A percentile compares a stretch with the other conserved stretches of the same genome.
Conservation (phyloP, 805 yeast species). For the Henningerozyma blattae region DNA sequence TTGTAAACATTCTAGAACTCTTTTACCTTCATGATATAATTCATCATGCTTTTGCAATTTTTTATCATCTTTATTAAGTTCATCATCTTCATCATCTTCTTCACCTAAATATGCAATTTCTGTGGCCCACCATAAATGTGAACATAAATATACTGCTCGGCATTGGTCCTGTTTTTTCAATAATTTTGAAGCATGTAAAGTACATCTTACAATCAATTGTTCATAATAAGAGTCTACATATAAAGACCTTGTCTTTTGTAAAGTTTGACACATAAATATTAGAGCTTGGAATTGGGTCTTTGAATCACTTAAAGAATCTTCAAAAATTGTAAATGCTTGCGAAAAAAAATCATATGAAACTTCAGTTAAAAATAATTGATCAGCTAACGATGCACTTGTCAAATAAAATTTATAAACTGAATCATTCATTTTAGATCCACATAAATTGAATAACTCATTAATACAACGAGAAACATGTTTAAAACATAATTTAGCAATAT, state of each 20-base stretch:
- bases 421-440: constrained; percentile 6
- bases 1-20: constrained; percentile 86
- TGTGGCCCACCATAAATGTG: constrained; percentile 91
- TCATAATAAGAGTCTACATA: constrained; percentile 42
- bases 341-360: constrained; percentile 80
- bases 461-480: constrained; percentile 60
- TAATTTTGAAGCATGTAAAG: constrained; percentile 78
- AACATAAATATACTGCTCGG: constrained; percentile 69
- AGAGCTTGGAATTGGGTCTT: constrained; percentile 42
- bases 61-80: constrained; percentile 35
- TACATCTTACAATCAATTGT: constrained; percentile 63
- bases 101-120: constrained; percentile 38
- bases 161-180: constrained; percentile 92
- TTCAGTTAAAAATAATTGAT: constrained; percentile 58
- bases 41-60: too few relatives aligned
- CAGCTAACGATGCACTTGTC: constrained; percentile 64
- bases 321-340: constrained; percentile 78
- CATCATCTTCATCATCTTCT: constrained; percentile 38
- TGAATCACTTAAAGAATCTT: constrained; percentile 45
- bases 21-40: constrained; percentile 41
- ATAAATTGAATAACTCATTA: constrained; percentile 43
- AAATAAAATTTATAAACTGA: constrained; percentile 36
- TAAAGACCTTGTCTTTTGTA: constrained; percentile 41
- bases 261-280: constrained; percentile 35
- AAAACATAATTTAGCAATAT: constrained; percentile 40